Percentiles rank a stretch among this genome's conserved stretches.
phyloP scores from a whole-genome alignment of 139 green algal species.

The Asterochloris sp. region DNA sequence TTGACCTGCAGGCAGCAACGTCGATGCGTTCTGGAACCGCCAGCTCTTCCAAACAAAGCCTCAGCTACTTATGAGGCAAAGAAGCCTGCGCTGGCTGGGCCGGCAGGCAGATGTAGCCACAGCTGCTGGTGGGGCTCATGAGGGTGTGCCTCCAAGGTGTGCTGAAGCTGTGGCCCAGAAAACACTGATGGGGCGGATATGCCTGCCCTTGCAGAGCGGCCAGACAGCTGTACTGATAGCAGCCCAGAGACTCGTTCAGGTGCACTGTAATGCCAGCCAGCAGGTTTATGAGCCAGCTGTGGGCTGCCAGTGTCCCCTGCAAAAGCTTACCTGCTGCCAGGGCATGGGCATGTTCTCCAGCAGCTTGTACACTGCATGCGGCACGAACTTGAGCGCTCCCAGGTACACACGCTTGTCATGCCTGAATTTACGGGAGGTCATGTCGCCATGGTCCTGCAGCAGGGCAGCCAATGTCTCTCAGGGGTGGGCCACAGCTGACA shows the following conservation, averaged over 20 bases:
- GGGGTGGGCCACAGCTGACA: neutral
- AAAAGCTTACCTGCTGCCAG: constrained; percentile 87
- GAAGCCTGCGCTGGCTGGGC: neutral
- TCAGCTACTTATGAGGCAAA: neutral
- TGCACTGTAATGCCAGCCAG: no score
- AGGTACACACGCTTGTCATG: constrained; percentile 99
- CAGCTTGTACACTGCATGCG: constrained; percentile 99
- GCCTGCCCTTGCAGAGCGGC: no score
- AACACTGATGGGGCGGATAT: no score
- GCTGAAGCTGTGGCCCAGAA: no score
- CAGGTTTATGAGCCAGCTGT: no score
- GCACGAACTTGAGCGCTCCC: constrained; percentile 98
- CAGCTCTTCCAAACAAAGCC: neutral
- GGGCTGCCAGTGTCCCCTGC: no score
- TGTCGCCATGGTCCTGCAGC: constrained; percentile 95
- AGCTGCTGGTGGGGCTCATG: no score
- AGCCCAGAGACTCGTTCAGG: no score
- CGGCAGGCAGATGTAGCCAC: no score
- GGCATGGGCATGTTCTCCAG: constrained; percentile 99
- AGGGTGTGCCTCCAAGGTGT: no score
- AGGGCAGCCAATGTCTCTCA: neutral
- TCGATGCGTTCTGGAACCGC: no score
- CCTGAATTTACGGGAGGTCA: constrained; percentile 95
- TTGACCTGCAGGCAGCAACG: constrained; percentile 68
- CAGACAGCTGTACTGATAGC: no score